Base-by-base conservation (phyloP, 1,284 basidiomycete genomes). In the Schizophyllum amplum region DNA sequence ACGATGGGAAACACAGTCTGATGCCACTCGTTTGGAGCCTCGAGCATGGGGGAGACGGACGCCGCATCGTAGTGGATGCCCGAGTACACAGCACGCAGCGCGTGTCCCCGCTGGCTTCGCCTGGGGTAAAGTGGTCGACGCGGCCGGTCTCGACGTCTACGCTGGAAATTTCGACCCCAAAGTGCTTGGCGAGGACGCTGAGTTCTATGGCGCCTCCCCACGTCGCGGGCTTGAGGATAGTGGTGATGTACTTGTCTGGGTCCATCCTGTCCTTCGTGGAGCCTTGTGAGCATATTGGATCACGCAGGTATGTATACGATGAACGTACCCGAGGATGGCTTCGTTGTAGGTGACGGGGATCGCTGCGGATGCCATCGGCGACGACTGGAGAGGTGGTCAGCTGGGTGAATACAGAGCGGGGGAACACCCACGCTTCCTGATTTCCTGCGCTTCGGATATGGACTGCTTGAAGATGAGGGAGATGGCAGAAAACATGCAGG, bases 161-260 rank as follows among this genome's bases (percentile, higher is more conserved):
- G 55, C 90, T 93, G 5, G 84, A 82, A 51, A 98, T 96, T 70
- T 96, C 94, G 1, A 90, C 88, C 33, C 75, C 71, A 68, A 87
- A 96, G 68, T 94, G 83, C 11, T 82, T 73, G 1, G 94, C 84
- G 59, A 97, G 84, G 62, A 96, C 84, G 2, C 85, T 75, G 13
- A 95, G 82, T 67, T 94, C 92, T 66, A 97, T 96, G 1, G 94
- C 94, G 15, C 94, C 95, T 49, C 94, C 94, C 94, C 94, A 98
- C 0, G 89, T 84, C 1, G 82, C 74, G 1, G 90, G 83, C 52
- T 86, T 86, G 49, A 84, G 74, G 59, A 98, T 97, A 4, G 87
- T 88, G 4, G 76, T 64, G 62, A 94, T 89, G 69, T 98, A 98
- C 52, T 83, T 77, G 15, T 85, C 78, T 5, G 85, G 82, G 3